Conservation (phyloP, 345 rosid species). For the Pistacia atlantica region DNA sequence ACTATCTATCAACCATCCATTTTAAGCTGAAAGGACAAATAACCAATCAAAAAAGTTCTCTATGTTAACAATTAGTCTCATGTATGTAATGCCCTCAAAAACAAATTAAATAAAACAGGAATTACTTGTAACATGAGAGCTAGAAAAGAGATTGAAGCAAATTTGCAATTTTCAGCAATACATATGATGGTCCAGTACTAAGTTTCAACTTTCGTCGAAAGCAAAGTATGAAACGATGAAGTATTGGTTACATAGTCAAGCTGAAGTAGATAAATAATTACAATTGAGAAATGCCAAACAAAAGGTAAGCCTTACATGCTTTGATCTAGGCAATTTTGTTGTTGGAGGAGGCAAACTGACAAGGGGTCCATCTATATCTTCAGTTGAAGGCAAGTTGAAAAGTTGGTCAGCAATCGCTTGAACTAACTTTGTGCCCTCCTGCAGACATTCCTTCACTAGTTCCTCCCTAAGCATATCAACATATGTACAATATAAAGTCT, state of each 20-base stretch:
- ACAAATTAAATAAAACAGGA: too few relatives aligned
- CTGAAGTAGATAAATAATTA: neutral
- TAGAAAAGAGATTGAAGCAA: neutral
- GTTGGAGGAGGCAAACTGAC: slow-evolving; percentile 76
- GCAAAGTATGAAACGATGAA: neutral
- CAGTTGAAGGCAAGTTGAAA: slow-evolving; percentile 79
- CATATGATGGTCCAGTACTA: neutral
- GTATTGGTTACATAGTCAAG: neutral
- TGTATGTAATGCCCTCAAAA: too few relatives aligned
- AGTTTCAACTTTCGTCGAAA: neutral
- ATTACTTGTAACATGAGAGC: neutral
- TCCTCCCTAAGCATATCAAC: slow-evolving; percentile 53
- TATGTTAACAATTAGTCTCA: too few relatives aligned
- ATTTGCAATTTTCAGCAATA: slow-evolving; percentile 1
- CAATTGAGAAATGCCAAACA: neutral
- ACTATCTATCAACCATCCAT: neutral
- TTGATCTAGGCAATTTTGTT: slow-evolving; percentile 80
- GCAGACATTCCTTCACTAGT: slow-evolving; percentile 57
- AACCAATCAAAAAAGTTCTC: neutral
- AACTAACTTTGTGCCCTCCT: slow-evolving; percentile 68
- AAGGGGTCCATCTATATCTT: slow-evolving; percentile 76
- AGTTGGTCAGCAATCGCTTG: slow-evolving; percentile 66
- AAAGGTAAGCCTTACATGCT: slow-evolving; percentile 34
- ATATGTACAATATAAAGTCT: neutral
- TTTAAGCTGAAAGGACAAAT: neutral